phyloP scores from a whole-genome alignment of 2,329 filamentous ascomycete genomes.

The Colletotrichum karsti region DNA sequence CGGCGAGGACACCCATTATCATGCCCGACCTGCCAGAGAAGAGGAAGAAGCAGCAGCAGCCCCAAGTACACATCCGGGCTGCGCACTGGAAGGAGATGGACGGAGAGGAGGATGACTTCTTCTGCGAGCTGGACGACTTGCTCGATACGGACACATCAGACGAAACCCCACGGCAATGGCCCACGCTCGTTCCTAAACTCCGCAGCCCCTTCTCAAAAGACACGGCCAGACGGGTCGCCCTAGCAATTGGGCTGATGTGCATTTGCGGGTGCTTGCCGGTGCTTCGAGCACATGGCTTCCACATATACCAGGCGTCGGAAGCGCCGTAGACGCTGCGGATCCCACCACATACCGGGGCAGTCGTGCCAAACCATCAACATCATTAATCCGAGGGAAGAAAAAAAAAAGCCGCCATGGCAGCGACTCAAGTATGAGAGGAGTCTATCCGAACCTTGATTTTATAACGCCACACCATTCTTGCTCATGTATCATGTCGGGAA shows the following conservation, averaged over 20 bases:
- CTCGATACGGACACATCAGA: not conserved
- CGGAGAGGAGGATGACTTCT: slow-evolving; percentile 28
- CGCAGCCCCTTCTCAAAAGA: slow-evolving; percentile 28
- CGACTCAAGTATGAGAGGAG: slow-evolving; percentile 9
- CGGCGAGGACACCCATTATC: slow-evolving; percentile 1
- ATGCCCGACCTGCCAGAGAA: slow-evolving; percentile 1
- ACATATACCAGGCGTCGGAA: slow-evolving; percentile 22
- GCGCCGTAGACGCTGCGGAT: slow-evolving; percentile 9
- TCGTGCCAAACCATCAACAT: not conserved
- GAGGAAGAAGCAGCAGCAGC: slow-evolving; percentile 16
- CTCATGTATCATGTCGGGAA: slow-evolving; percentile 11
- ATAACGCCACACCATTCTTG: not conserved
- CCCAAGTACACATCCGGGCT: slow-evolving; percentile 15
- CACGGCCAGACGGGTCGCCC: slow-evolving; percentile 38
- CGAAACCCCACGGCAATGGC: slow-evolving; percentile 8
- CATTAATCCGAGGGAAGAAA: not conserved
- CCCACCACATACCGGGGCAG: not conserved
- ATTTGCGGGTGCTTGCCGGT: slow-evolving; percentile 31
- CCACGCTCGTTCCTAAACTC: slow-evolving; percentile 15
- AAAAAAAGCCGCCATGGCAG: not conserved
- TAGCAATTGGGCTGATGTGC: slow-evolving; percentile 41
- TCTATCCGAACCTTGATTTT: slow-evolving; percentile 8
- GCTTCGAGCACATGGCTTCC: slow-evolving; percentile 25
- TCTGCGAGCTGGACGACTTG: slow-evolving; percentile 20
- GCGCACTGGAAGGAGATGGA: slow-evolving; percentile 29